Evolutionary conservation across 176 grass and related monocot species (phyloP).

Genomic region (Cymbopogon citratus): DNA sequence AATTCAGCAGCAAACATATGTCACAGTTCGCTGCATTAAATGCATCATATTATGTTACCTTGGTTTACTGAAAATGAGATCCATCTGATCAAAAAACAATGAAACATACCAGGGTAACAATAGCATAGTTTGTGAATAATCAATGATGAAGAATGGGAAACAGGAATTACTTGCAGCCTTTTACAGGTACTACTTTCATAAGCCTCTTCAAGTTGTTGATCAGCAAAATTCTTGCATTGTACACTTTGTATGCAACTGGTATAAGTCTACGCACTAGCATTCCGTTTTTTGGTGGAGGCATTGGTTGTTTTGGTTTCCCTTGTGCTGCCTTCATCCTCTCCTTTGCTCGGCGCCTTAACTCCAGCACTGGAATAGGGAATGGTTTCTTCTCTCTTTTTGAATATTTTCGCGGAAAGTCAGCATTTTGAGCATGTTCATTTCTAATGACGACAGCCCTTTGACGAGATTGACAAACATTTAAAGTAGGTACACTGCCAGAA

Average conservation of each 20-base stretch:
- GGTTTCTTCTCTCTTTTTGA: constrained; percentile 92
- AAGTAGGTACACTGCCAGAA: constrained; percentile 36
- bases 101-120: neutral
- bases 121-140: neutral
- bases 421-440: constrained; percentile 73
- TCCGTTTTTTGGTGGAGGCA: constrained; percentile 80
- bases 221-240: constrained; percentile 84
- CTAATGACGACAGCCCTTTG: constrained; percentile 19
- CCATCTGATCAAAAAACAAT: neutral
- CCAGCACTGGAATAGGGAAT: constrained; percentile 82
- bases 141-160: neutral
- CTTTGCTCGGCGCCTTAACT: constrained; percentile 78
- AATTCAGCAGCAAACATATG: neutral
- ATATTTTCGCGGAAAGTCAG: constrained; percentile 71
- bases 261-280: constrained; percentile 75
- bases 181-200: constrained; percentile 81
- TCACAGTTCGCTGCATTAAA: neutral
- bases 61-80: constrained; percentile 3
- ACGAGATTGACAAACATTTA: constrained; percentile 17
- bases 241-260: constrained; percentile 80
- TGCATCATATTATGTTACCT: neutral
- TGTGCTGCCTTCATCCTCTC: constrained; percentile 65
- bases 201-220: constrained; percentile 94
- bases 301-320: constrained; percentile 51
- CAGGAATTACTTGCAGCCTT: constrained; percentile 82